Conservation (phyloP, 495 filamentous ascomycete species). For the Bathelium albidoporum region DNA sequence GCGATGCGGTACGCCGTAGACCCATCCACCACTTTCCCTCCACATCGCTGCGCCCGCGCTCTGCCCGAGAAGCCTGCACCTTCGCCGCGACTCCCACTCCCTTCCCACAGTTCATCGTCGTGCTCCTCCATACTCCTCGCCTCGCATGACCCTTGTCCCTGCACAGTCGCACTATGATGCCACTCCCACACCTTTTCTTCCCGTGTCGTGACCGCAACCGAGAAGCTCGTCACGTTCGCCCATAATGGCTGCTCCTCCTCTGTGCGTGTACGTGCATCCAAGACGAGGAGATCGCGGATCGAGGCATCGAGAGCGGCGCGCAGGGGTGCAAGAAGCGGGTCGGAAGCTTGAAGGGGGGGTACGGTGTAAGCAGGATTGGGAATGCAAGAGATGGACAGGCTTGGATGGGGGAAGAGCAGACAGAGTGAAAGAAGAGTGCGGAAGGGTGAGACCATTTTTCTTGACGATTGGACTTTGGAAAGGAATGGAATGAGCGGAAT, state of each 20-base stretch:
- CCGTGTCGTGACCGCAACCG: neutral
- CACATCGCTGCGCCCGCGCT: neutral
- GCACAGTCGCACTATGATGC: conserved; percentile 2
- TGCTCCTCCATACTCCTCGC: neutral
- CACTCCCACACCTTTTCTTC: neutral
- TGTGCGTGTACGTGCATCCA: neutral
- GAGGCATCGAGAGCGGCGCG: neutral
- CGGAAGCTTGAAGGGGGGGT: neutral
- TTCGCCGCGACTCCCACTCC: neutral
- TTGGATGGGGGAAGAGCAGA: neutral
- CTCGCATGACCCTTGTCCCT: no score
- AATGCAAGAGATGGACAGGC: neutral
- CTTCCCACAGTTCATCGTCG: neutral
- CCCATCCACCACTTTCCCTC: conserved; percentile 20
- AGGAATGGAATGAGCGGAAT: no score
- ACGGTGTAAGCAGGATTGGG: neutral
- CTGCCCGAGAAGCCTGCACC: neutral
- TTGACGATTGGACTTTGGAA: no score
- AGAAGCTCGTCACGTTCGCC: neutral
- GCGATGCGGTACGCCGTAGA: conserved; percentile 30
- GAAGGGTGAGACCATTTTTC: no score
- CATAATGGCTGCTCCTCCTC: neutral
- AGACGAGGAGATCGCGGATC: neutral
- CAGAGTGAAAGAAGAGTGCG: no score
- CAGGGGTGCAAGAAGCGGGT: neutral